Base-by-base conservation (phyloP, 192 early-diverging fungal genomes). In the Rhizophagus clarus region DNA sequence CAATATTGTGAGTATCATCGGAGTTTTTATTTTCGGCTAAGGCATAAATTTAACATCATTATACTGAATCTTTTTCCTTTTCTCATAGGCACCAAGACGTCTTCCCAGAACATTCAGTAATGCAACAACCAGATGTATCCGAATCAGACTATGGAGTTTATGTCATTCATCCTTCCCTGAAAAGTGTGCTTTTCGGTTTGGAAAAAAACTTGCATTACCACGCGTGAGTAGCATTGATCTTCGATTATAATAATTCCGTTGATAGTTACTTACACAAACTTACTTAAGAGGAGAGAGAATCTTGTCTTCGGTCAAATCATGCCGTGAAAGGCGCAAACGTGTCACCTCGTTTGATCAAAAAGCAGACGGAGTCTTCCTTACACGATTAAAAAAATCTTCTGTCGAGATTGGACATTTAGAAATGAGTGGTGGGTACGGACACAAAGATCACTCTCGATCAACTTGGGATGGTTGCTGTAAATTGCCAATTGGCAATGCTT, bases 381-480 rank as follows among this genome's bases (percentile, higher is more conserved):
- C 29, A 15, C 37, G 49, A 14, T 45, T 77, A 34, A 77, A 77
- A 20, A 77, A 77, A 77, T 26, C 61, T 42, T 29, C 8, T 15
- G 28, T 77, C 28, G 75, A 77, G 45, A n/a, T 77, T 17, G 62
- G 63, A 11, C 40, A 77, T 31, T 66, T 77, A 29, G 75, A 77
- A 66, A 77, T 77, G 62, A 77, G 75, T 24, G 75, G 75, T 24
- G 75, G 75, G 11, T 47, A 77, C 26, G 75, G 63, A 12, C n/a
- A 77, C 45, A 76, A 61, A 76, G 74, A 76, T 63, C 15, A 64
- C 24, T 28, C 75, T 29, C 32, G 75, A 37, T 76, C 75, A 28
- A 76, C 75, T 0, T 76, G 75, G 75, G 75, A 76, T 42, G 61
- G 75, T 24, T 76, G 75, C 29, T 76, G 61, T 37, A 76, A 76